Evolutionary conservation across 441 rosid genomes (phyloP).

Genomic region (Melastoma candidum): DNA sequence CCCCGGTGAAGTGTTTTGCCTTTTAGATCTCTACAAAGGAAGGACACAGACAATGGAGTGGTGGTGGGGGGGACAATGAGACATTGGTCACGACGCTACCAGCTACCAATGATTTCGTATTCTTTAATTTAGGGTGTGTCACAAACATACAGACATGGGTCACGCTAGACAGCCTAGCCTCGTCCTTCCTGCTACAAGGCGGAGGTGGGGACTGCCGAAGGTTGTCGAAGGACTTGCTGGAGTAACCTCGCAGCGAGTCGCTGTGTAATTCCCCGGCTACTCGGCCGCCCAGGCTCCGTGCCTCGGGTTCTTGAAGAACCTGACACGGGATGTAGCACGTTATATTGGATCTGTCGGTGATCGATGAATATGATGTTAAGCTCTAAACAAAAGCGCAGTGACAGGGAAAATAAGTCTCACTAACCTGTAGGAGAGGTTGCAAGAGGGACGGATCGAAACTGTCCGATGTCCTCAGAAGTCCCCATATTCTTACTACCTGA

Average conservation of each 20-base stretch:
- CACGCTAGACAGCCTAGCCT: no score
- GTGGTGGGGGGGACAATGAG: no score
- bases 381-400: no score
- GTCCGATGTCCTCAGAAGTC: constrained; percentile 56
- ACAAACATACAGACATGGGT: no score
- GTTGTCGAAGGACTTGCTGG: constrained; percentile 69
- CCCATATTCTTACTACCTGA: constrained; percentile 76
- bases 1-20: no score
- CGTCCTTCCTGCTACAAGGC: constrained; percentile 13
- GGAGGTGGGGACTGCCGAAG: constrained; percentile 35
- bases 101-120: no score
- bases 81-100: no score
- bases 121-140: no score
- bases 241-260: constrained; percentile 85
- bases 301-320: constrained; percentile 93
- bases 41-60: no score
- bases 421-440: constrained; percentile 82
- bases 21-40: no score
- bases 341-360: no score
- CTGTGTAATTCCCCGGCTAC: constrained; percentile 72
- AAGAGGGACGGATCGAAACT: constrained; percentile 73
- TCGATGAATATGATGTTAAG: no score
- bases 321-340: constrained; percentile 12
- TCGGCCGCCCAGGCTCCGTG: constrained; percentile 58
- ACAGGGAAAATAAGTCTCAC: constrained; percentile 21